Base-by-base conservation (phyloP, 2,329 filamentous ascomycete genomes). In the Delphinella strobiligena region DNA sequence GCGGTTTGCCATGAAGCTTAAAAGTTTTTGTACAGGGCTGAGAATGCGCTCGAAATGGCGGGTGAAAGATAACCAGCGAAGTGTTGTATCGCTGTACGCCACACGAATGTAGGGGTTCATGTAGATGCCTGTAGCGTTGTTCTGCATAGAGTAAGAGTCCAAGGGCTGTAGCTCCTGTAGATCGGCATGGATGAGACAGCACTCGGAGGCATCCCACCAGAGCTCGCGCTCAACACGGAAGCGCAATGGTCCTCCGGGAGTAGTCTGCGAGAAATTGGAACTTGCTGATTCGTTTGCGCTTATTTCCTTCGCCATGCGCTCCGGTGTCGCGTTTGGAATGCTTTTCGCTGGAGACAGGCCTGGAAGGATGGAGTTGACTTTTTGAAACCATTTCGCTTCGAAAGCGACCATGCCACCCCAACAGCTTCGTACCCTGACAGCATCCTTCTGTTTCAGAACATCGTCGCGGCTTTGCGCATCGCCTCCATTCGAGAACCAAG, bases 391-490 rank as follows among this genome's bases (percentile, higher is more conserved):
- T 35, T 61, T 60, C 2, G 73, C 76, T 51, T 79, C 71, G 58
- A 78, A 78, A 2, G 74, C 74, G 2, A 75, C 78, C 73, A 86
- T 85, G 16, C 82, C 82, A 37, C 80, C 79, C 82, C 82, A 87
- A 59, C 82, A 87, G 47, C 77, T 78, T 50, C 71, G 73, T 1
- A 86, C 81, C 7, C 75, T 70, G 1, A 87, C 80, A 0, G 80
- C 73, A 47, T 79, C 75, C 27, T 57, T 69, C 40, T 75, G 72
- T 0, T 62, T 62, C 2, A 82, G 56, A 15, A 85, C 76, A 53
- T 82, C 80, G 4, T 66, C 63, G 33, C 80, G 68, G 61, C 60
- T 66, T n/a, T 50, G 54, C 0, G 63, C 74, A 12, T 68, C 55
- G 1, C 72, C 72, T 1, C 61, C 63, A 35, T 54, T 59, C 4